These are phyloP conservation scores for Microbotryum lychnidis-dioicae DNA, from an alignment of 1,284 basidiomycete genomes.

Conservation along the genomic window DNA sequence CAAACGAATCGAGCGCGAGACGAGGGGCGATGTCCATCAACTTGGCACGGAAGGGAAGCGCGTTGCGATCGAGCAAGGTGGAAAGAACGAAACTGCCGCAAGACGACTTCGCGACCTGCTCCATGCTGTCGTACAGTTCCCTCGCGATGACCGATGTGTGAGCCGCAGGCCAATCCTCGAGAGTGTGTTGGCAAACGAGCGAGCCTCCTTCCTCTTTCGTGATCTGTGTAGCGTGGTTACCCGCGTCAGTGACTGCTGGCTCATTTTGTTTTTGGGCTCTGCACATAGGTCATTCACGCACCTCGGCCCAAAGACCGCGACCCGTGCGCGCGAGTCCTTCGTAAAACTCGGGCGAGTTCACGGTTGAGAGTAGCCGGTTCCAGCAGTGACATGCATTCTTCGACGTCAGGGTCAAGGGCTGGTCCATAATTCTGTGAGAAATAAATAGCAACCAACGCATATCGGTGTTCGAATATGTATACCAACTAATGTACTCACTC, in stretches of 20 bases:
- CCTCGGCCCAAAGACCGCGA: conserved; percentile 1
- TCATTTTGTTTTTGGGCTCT: no score
- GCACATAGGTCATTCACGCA: no score
- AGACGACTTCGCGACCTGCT: conserved; percentile 1
- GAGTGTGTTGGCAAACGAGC: conserved; percentile 22
- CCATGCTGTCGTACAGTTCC: conserved; percentile 9
- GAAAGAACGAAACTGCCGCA: not conserved
- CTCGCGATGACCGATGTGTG: conserved; percentile 6
- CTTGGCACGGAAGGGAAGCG: conserved; percentile 7
- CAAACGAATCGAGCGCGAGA: conserved; percentile 15
- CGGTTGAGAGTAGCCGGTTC: conserved; percentile 18
- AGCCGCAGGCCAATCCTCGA: conserved; percentile 20
- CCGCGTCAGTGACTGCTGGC: no score
- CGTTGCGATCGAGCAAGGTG: conserved; percentile 22
- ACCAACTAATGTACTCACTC: no score
- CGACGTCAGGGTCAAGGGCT: conserved; percentile 9
- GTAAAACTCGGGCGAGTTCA: conserved; percentile 20
- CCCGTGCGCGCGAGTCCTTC: conserved; percentile 14
- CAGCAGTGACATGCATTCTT: conserved; percentile 18
- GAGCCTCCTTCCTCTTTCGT: conserved; percentile 21
- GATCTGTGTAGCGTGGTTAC: not conserved
- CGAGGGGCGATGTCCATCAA: conserved; percentile 5
- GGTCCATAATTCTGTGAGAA: conserved; percentile 9
- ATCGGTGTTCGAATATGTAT: no score
- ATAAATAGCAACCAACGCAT: no score